phyloP scores from a whole-genome alignment of 2,329 filamentous ascomycete genomes.

The Lomentospora prolificans region DNA sequence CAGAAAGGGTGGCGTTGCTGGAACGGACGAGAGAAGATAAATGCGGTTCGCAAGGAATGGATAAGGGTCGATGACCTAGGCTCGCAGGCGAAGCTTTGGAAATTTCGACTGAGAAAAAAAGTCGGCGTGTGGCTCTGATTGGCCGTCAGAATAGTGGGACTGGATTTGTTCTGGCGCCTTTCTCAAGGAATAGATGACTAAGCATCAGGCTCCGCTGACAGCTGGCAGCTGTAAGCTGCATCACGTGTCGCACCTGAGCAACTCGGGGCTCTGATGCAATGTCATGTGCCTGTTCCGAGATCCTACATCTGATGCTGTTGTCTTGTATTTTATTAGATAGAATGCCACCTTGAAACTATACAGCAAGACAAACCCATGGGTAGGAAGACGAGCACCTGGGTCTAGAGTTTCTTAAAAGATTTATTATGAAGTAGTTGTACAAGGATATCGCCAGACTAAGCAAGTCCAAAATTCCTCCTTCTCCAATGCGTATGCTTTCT shows the following conservation, averaged over 20 bases:
- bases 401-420: too few relatives aligned
- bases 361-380: too few relatives aligned
- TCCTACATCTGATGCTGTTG: too few relatives aligned
- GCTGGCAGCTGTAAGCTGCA: too few relatives aligned
- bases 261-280: too few relatives aligned
- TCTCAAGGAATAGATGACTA: not conserved
- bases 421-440: not conserved
- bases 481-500: not conserved
- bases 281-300: too few relatives aligned
- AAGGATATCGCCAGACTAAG: not conserved
- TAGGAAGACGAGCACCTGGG: too few relatives aligned
- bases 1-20: not conserved
- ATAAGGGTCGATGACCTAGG: conserved; percentile 4
- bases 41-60: not conserved
- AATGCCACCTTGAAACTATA: too few relatives aligned
- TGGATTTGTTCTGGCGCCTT: conserved; percentile 15
- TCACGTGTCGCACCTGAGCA: too few relatives aligned
- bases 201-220: too few relatives aligned
- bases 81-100: not conserved
- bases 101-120: conserved; percentile 11
- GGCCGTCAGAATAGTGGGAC: conserved; percentile 10
- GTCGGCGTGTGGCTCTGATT: conserved; percentile 1
- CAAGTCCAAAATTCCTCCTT: not conserved
- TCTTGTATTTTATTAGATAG: too few relatives aligned
- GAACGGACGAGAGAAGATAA: not conserved